Conservation (phyloP, 2,329 filamentous ascomycete species). For the Aureobasidium subglaciale region DNA sequence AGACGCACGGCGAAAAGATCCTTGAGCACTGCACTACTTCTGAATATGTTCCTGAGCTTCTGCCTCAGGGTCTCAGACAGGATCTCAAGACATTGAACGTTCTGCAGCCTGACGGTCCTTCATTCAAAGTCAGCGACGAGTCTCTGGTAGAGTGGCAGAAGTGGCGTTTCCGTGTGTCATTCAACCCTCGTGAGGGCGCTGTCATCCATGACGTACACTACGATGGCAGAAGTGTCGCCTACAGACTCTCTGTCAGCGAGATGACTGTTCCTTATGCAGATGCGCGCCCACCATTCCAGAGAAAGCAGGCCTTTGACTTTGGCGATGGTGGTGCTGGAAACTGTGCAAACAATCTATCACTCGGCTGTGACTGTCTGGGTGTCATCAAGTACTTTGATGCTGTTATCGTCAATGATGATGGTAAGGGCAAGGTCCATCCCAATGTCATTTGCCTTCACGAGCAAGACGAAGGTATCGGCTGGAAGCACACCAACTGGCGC, state of each 20-base stretch:
- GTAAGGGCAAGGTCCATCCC: slow-evolving; percentile 45
- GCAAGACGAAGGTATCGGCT: slow-evolving; percentile 61
- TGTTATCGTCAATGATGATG: slow-evolving; percentile 46
- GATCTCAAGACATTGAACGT: slow-evolving; percentile 63
- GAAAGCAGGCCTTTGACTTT: slow-evolving; percentile 65
- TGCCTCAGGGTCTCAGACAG: slow-evolving; percentile 31
- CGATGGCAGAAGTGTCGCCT: slow-evolving; percentile 57
- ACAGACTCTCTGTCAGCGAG: slow-evolving; percentile 60
- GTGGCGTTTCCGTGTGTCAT: slow-evolving; percentile 57
- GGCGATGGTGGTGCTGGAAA: slow-evolving; percentile 61
- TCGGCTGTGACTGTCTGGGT: slow-evolving; percentile 64
- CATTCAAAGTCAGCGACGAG: slow-evolving; percentile 50
- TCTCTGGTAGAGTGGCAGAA: slow-evolving; percentile 42
- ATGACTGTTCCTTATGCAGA: slow-evolving; percentile 43
- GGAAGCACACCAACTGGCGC: slow-evolving; percentile 65
- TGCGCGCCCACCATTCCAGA: slow-evolving; percentile 55
- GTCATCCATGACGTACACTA: slow-evolving; percentile 65
- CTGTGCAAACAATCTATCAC: slow-evolving; percentile 57
- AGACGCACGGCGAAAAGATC: slow-evolving; percentile 32
- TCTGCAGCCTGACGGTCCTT: slow-evolving; percentile 61
- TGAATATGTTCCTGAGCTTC: slow-evolving; percentile 42
- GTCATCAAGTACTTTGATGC: slow-evolving; percentile 49
- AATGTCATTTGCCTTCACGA: slow-evolving; percentile 64
- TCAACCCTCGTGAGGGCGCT: slow-evolving; percentile 63
- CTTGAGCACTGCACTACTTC: slow-evolving; percentile 44